Conservation (phyloP, 352 stramenopile genomes). For the Sclerospora graminicola region DNA sequence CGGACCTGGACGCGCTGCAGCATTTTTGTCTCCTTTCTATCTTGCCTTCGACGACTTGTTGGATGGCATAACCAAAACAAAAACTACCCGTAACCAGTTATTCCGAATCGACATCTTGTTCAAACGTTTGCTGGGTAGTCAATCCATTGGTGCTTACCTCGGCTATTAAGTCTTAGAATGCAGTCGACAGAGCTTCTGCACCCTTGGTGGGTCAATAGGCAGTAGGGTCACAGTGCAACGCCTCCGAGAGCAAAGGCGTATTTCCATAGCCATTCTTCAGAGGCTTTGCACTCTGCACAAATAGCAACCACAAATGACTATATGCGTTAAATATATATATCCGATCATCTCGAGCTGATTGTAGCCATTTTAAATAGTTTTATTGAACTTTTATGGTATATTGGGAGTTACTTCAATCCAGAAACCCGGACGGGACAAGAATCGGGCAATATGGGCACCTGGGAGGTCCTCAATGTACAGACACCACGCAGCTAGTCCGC, state of each 20-base stretch:
- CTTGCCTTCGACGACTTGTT: too few species aligned
- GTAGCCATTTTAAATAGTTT: conserved; percentile 43
- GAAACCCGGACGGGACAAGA: too few species aligned
- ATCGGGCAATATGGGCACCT: too few species aligned
- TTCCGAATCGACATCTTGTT: conserved; percentile 37
- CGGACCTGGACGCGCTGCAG: too few species aligned
- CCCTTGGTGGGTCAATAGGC: conserved; percentile 44
- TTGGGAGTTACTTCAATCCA: too few species aligned
- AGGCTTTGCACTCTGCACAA: conserved; percentile 42
- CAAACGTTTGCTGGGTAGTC: conserved; percentile 54
- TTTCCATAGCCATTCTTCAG: conserved; percentile 46
- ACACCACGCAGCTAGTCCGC: too few species aligned
- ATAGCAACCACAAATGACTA: not conserved
- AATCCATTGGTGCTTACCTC: conserved; percentile 47
- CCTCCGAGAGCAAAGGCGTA: conserved; percentile 59
- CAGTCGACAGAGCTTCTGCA: conserved; percentile 27
- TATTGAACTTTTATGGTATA: too few species aligned
- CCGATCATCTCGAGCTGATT: conserved; percentile 36
- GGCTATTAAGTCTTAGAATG: conserved; percentile 43
- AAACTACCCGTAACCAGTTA: too few species aligned
- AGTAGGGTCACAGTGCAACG: conserved; percentile 58
- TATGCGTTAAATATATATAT: conserved; percentile 7
- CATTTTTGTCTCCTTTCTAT: too few species aligned
- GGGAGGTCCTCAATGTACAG: too few species aligned
- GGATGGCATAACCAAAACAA: too few species aligned